These are phyloP conservation scores for Eutrema yunnanense DNA, from an alignment of 345 rosid genomes.

Conservation along the genomic window DNA sequence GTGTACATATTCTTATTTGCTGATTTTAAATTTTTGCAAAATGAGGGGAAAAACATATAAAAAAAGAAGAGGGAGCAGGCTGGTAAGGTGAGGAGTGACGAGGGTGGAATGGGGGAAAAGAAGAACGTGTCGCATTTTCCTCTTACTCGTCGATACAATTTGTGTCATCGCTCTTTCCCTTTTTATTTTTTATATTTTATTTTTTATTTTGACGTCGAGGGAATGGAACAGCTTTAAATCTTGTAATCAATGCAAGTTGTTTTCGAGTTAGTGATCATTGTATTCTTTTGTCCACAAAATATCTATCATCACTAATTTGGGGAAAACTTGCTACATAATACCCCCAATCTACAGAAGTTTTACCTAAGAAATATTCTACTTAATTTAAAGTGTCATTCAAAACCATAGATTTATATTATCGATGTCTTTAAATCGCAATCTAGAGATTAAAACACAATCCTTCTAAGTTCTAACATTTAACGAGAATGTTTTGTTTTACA, in stretches of 20 bases:
- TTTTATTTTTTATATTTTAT: background rate
- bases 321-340: background rate
- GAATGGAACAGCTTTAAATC: background rate
- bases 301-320: background rate
- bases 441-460: background rate
- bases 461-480: too few relatives aligned
- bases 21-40: background rate
- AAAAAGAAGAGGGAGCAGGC: background rate
- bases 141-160: background rate
- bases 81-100: constrained; percentile 28
- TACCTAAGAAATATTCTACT: background rate
- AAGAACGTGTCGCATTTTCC: constrained; percentile 17
- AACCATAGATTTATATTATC: background rate
- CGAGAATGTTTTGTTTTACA: background rate
- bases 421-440: background rate
- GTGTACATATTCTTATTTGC: background rate
- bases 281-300: background rate
- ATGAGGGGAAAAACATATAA: background rate
- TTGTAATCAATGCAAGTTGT: background rate
- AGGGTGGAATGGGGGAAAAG: constrained; percentile 8
- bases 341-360: background rate
- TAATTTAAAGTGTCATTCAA: too few relatives aligned
- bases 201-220: background rate
- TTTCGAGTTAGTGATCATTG: background rate
- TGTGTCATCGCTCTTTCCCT: constrained; percentile 1